Evolutionary conservation across 768 basidiomycete species (phyloP), one percentile per base, ranked within the genome.

Genomic region (Naematelia encephala): DNA sequence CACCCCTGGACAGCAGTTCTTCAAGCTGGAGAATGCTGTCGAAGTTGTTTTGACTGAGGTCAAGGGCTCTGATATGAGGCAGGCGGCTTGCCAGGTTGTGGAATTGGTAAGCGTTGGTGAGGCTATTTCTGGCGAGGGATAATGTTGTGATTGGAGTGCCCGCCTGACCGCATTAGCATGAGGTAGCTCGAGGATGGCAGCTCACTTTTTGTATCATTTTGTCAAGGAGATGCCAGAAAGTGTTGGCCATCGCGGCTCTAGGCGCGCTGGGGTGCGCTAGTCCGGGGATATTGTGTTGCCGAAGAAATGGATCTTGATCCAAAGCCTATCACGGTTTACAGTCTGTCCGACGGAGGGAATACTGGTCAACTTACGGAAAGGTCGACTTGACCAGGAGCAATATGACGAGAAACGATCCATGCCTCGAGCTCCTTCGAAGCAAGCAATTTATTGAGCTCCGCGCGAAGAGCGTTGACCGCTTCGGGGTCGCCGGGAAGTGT

Each of bases 1-100:
- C 91, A 67, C 82, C 86, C 81, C 84, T 85, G 2, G 82, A 80
- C 23, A 81, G 80, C 19, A 96, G 79, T 29, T 83, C 81, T 72
- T 94, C 93, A 66, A 87, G 85, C 75, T 88, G 86, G 23, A 90
- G 74, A 2, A 91, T 89, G 12, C 92, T 81, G 65, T 90, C 90
- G 64, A 83, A 84, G 10, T 96, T 81, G 23, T 83, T 83, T 0
- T 65, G 59, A 44, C 69, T 71, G 42, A 77, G 64, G 54, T 77
- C 76, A 19, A 77, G 65, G 13, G 72, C 72, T 45, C 72, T 62
- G 50, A 77, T 57, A 47, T 75, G 53, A 4, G 92, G 92, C 0
- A 98, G 81, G 68, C 86, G 91, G 72, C 85, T 84, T 22, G 84
- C 79, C 27, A 94, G 79, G 26, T 83, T 81, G 13, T 82, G 78